These are phyloP conservation scores for Pseudocercospora cruenta DNA, from an alignment of 2,329 filamentous ascomycete genomes.

Conservation along the genomic window DNA sequence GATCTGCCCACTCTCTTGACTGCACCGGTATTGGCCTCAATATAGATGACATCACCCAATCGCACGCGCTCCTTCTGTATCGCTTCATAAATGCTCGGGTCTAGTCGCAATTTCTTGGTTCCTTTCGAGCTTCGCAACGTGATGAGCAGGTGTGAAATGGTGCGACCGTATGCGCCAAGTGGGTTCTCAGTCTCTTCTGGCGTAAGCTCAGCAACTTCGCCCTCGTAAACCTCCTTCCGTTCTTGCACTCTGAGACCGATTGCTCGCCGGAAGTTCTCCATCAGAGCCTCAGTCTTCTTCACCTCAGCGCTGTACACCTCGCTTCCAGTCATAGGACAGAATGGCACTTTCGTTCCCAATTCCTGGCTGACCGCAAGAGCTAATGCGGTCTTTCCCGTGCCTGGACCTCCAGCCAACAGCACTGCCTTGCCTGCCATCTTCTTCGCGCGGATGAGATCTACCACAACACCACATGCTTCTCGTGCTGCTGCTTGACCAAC, in stretches of 20 bases:
- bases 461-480: slow-evolving; percentile 95
- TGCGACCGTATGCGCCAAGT: slow-evolving; percentile 93
- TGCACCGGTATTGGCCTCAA: slow-evolving; percentile 97
- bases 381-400: slow-evolving; percentile 95
- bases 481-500: slow-evolving; percentile 85
- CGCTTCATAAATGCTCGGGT: slow-evolving; percentile 98
- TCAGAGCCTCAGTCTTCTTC: slow-evolving; percentile 98
- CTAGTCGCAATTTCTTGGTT: slow-evolving; percentile 94
- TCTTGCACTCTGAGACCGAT: slow-evolving; percentile 97
- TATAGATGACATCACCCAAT: slow-evolving; percentile 97
- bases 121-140: slow-evolving; percentile 93
- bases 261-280: slow-evolving; percentile 98
- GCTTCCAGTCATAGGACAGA: slow-evolving; percentile 96
- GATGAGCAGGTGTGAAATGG: slow-evolving; percentile 92
- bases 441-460: slow-evolving; percentile 92
- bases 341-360: slow-evolving; percentile 95
- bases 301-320: slow-evolving; percentile 98
- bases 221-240: slow-evolving; percentile 99
- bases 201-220: slow-evolving; percentile 95
- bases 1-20: slow-evolving; percentile 96
- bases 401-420: slow-evolving; percentile 88
- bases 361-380: slow-evolving; percentile 96
- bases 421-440: slow-evolving; percentile 98
- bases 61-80: slow-evolving; percentile 98
- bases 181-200: slow-evolving; percentile 98